A percentile compares a stretch with the other conserved stretches of the same genome.
These are phyloP conservation scores for Porcisia deanei DNA, from an alignment of 208 protist species.

Conservation along the genomic window DNA sequence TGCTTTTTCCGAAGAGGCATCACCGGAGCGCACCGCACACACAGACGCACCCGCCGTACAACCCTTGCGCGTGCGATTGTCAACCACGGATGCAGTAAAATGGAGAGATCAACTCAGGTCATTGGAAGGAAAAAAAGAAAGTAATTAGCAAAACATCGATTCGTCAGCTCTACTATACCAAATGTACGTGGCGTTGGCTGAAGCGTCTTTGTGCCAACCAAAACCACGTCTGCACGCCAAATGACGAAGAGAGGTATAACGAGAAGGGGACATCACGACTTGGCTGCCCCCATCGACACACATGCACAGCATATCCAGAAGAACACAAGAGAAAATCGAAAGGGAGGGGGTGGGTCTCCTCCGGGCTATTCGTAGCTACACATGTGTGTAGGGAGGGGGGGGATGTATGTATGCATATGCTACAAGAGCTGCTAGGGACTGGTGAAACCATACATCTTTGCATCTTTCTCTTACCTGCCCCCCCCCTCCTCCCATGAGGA, in stretches of 20 bases:
- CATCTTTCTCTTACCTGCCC: not conserved
- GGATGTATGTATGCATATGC: too few relatives aligned
- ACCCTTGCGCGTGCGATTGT: not conserved
- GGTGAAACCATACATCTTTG: not conserved
- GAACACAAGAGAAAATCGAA: too few relatives aligned
- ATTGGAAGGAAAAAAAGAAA: not conserved
- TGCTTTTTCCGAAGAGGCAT: slow-evolving; percentile 4
- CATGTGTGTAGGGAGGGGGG: too few relatives aligned
- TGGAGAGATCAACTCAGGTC: not conserved
- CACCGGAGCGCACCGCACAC: not conserved
- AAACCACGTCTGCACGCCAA: not conserved
- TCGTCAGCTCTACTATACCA: not conserved
- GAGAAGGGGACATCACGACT: not conserved
- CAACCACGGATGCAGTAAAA: not conserved
- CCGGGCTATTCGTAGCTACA: too few relatives aligned
- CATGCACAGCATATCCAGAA: not conserved
- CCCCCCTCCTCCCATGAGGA: not conserved
- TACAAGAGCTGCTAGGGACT: not conserved
- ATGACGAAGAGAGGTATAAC: not conserved
- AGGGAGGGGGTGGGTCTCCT: not conserved
- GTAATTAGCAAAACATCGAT: not conserved
- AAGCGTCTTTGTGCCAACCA: not conserved
- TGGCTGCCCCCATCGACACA: not conserved
- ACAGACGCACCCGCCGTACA: not conserved
- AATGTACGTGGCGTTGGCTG: not conserved